Base-by-base conservation (phyloP, 805 yeast species). In the Naumovozyma baii region DNA sequence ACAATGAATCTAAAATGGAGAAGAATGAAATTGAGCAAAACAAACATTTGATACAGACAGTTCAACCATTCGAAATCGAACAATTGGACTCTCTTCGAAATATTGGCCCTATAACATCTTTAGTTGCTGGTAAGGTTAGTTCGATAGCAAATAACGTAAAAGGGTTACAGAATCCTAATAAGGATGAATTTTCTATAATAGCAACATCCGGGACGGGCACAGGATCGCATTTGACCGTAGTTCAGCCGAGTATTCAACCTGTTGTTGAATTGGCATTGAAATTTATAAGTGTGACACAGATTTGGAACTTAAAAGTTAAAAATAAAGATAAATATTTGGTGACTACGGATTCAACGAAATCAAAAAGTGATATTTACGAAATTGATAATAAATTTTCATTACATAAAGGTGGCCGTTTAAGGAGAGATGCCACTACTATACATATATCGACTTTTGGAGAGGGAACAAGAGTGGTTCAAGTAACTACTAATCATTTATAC, bases 161-260 rank as follows among this genome's bases (percentile, higher is more conserved):
- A 40, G 84, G 86, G 34, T 66, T 82, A 20, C 64, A 73, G 0
- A 83, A 83, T 53, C 90, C 94, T 2, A 80, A 78, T 45, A 66
- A 59, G 45, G 67, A 72, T 35, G 92, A 83, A 51, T 64, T 72
- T 14, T 81, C 85, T 5, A 72, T 86, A 3, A 72, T 85, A 5
- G 76, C 81, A 0, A 72, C 85, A 2, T 72, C 82, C 0, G 95
- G 96, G 1, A 67, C 76, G 13, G 77, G 70, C 7, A 48, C 55
- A 1, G 67, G 72, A 5, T 74, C 83, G 10, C 68, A 72, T 16
- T 44, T 88, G 22, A 74, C 80, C 26, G 68, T 80, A 3, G 69
- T 84, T 42, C 72, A 78, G 18, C 84, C 86, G 4, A 69, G 81
- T 3, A 69, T 86, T 12, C 77, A 78, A 42, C 94, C 95, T 1